Evolutionary conservation across 768 basidiomycete species (phyloP).

Genomic region (Collybia sordida): DNA sequence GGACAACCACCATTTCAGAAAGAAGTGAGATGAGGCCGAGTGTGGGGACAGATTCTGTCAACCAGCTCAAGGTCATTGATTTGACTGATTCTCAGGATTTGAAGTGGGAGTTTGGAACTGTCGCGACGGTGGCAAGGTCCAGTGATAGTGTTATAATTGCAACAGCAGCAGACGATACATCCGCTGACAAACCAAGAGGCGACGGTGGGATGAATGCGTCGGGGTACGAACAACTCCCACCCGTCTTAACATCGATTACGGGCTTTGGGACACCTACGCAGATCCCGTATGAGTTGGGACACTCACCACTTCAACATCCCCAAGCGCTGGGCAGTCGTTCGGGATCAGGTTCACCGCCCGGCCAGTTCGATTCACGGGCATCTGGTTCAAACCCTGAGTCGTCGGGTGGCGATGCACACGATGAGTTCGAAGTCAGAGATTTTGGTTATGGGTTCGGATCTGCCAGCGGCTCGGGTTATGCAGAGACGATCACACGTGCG

Average conservation of each 20-base stretch:
- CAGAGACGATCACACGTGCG: slow-evolving; percentile 25
- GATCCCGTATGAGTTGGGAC: background rate
- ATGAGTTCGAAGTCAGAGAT: slow-evolving; percentile 56
- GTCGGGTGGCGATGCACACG: slow-evolving; percentile 18
- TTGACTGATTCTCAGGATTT: slow-evolving; percentile 22
- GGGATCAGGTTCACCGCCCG: too few relatives aligned
- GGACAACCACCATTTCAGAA: slow-evolving; percentile 10
- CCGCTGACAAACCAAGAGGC: too few relatives aligned
- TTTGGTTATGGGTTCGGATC: slow-evolving; percentile 67
- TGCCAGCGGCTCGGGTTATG: slow-evolving; percentile 34
- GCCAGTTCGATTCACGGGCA: too few relatives aligned
- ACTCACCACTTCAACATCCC: background rate
- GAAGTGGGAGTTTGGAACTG: slow-evolving; percentile 62
- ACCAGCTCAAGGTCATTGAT: slow-evolving; percentile 26
- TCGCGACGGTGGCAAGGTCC: slow-evolving; percentile 18
- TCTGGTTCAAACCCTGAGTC: background rate
- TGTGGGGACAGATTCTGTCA: background rate
- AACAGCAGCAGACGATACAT: too few relatives aligned
- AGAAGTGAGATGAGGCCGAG: slow-evolving; percentile 5
- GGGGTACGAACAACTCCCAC: background rate
- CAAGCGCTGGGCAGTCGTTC: background rate
- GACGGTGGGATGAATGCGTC: too few relatives aligned
- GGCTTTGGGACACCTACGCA: background rate
- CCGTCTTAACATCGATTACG: background rate
- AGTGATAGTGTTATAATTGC: too few relatives aligned